These are phyloP conservation scores for Eucalyptus camaldulensis DNA, from an alignment of 345 rosid species.

Conservation along the genomic window DNA sequence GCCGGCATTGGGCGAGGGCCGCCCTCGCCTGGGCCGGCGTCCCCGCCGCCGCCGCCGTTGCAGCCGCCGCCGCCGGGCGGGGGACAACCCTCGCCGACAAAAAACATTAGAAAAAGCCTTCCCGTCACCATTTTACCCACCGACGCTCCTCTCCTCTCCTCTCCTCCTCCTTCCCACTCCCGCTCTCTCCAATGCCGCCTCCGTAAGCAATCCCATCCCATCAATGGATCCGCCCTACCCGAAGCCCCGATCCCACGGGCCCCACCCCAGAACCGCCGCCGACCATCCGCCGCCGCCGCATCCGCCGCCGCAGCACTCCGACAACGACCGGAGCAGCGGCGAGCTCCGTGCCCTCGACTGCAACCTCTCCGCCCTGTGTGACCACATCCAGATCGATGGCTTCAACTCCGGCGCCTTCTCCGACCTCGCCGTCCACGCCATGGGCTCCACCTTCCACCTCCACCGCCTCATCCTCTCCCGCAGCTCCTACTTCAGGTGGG, in stretches of 20 bases:
- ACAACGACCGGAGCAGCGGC: slow-evolving; percentile 51
- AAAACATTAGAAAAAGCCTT: background rate
- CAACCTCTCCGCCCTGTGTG: slow-evolving; percentile 83
- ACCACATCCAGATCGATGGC: slow-evolving; percentile 83
- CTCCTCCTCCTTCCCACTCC: background rate
- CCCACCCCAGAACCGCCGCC: background rate
- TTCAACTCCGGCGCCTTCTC: slow-evolving; percentile 82
- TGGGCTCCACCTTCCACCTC: slow-evolving; percentile 83
- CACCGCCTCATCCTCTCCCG: slow-evolving; percentile 92
- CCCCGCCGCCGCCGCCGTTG: no score
- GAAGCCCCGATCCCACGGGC: background rate
- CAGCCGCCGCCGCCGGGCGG: no score
- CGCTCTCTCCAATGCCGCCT: background rate
- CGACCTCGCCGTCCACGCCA: slow-evolving; percentile 72
- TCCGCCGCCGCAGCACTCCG: slow-evolving; percentile 37
- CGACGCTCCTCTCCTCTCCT: background rate
- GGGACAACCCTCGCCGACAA: no score
- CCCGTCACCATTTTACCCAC: background rate
- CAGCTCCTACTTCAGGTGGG: slow-evolving; percentile 87
- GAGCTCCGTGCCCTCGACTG: slow-evolving; percentile 77
- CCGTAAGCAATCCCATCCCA: background rate
- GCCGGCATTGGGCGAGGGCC: no score
- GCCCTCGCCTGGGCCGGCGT: no score
- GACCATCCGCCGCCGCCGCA: background rate
- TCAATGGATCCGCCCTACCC: background rate